Conservation (phyloP, 768 basidiomycete genomes). For the Mycena maculata region DNA sequence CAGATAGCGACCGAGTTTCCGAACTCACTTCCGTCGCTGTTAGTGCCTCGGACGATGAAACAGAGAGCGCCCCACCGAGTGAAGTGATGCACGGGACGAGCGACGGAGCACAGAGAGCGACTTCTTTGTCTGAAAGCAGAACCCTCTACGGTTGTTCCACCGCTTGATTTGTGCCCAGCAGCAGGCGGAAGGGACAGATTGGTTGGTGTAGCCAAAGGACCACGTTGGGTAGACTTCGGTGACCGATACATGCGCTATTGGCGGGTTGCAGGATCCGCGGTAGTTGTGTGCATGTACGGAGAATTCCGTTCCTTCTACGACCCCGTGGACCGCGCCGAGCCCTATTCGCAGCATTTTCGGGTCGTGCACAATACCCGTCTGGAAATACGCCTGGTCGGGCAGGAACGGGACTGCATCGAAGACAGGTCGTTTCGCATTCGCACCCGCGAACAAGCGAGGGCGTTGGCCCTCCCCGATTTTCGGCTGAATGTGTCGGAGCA, state of each 20-base stretch:
- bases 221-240: conserved; percentile 68
- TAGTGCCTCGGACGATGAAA: conserved; percentile 14
- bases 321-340: conserved; percentile 71
- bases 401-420: conserved; percentile 70
- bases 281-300: conserved; percentile 72
- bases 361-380: conserved; percentile 54
- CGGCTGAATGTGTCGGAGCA: conserved; percentile 58
- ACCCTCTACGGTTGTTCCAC: conserved; percentile 68
- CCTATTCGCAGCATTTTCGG: conserved; percentile 57
- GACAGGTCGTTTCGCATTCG: conserved; percentile 58
- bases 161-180: conserved; percentile 64
- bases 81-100: conserved; percentile 14
- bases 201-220: conserved; percentile 61
- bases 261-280: conserved; percentile 66
- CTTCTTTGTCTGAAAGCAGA: conserved; percentile 45
- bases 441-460: conserved; percentile 64
- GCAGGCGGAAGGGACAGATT: conserved; percentile 43
- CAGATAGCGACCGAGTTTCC: too few relatives aligned
- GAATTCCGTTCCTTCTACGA: conserved; percentile 73
- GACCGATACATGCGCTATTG: conserved; percentile 62
- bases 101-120: conserved; percentile 12
- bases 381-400: conserved; percentile 59
- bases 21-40: neutral
- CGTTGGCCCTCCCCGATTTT: conserved; percentile 57
- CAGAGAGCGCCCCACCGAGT: conserved; percentile 14